These are phyloP conservation scores for Lumnitzera racemosa DNA, from an alignment of 345 rosid species.

Conservation along the genomic window DNA sequence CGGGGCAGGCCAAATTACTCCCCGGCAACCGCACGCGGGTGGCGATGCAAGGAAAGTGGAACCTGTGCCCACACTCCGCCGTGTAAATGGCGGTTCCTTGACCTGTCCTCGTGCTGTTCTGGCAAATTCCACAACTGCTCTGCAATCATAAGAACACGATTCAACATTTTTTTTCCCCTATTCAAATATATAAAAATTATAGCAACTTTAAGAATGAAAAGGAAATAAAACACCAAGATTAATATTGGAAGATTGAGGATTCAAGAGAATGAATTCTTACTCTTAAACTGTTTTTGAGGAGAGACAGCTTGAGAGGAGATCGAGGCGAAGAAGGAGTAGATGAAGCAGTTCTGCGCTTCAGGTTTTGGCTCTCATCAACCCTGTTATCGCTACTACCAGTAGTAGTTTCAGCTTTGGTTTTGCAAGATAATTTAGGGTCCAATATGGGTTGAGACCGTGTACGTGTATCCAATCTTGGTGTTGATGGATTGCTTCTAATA, in stretches of 20 bases:
- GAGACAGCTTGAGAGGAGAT: slow-evolving; percentile 68
- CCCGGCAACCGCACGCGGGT: slow-evolving; percentile 48
- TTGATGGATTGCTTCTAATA: slow-evolving; percentile 54
- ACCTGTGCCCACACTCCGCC: slow-evolving; percentile 76
- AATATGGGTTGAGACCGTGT: slow-evolving; percentile 15
- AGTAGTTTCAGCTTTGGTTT: slow-evolving; percentile 5
- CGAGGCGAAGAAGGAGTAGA: slow-evolving; percentile 70
- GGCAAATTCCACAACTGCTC: slow-evolving; percentile 73
- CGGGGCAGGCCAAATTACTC: slow-evolving; percentile 52
- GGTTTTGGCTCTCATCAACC: slow-evolving; percentile 7
- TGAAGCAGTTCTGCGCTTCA: slow-evolving; percentile 31
- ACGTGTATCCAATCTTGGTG: slow-evolving; percentile 37
- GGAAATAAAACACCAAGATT: background rate
- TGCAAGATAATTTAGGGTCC: slow-evolving; percentile 16
- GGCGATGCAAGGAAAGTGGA: slow-evolving; percentile 79
- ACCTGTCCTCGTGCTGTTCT: slow-evolving; percentile 66
- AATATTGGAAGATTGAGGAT: background rate
- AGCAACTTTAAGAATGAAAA: background rate
- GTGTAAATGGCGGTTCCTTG: slow-evolving; percentile 79
- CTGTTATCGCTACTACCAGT: background rate
- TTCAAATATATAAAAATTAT: background rate
- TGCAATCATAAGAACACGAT: slow-evolving; percentile 15
- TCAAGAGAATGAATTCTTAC: slow-evolving; percentile 28
- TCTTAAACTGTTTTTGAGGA: slow-evolving; percentile 73
- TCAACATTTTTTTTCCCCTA: background rate